Base-by-base conservation (phyloP, 495 filamentous ascomycete species). In the Penicillium daleae region DNA sequence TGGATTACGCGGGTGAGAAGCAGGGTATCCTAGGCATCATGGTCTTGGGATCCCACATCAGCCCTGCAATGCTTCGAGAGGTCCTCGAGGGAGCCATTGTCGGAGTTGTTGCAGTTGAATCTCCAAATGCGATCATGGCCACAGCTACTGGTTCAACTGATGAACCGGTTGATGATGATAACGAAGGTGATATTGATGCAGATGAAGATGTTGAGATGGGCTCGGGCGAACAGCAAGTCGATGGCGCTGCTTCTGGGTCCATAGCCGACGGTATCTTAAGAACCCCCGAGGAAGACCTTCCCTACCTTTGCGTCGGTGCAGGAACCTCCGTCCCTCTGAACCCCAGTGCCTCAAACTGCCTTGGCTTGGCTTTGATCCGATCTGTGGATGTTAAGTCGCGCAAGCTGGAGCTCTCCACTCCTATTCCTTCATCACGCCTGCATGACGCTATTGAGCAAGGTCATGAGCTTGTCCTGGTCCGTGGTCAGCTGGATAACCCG, bases 41-140 rank as follows among this genome's bases (percentile, higher is more conserved):
- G 74, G 72, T 85, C 3, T 71, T 86, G 67, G 79, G 85, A 60
- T 82, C 85, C 13, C 72, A 74, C 24, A 75, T 82, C 22, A 59
- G 71, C 33, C 77, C 81, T 0, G 77, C 81, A 4, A 75, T 83
- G 46, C 70, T 89, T 17, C 61, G 66, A 13, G 81, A 83, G 31
- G 79, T 83, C 10, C 66, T 90, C 7, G 82, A 89, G 29, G 87
- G 86, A 7, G 74, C 82, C 27, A 63, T 89, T 35, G 86, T 89
- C 5, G 85, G 78, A 2, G 67, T 90, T 2, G 82, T 87, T 1
- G 77, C 78, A 2, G 63, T 87, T 29, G 84, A 87, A 64, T 77
- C 80, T 2, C 59, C 69, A 22, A 71, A 52, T 21, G 76, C 77
- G 1, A 65, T 80, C n/a, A 63, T 69, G n/a, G 64, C 70, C 21